phyloP scores from a whole-genome alignment of 192 early-diverging fungal species.

The Entomortierella lignicola region DNA sequence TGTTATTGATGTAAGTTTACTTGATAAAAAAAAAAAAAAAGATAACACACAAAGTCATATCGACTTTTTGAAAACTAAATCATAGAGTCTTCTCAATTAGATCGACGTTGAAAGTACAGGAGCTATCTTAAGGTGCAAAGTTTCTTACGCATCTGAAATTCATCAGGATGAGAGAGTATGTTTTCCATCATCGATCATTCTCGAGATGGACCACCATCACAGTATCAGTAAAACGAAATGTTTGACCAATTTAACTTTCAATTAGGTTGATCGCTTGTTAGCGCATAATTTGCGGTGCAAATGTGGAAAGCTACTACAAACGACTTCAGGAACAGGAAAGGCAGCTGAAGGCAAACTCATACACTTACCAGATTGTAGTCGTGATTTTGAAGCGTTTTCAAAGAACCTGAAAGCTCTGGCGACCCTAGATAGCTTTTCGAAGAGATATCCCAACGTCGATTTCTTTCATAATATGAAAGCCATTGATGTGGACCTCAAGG shows the following conservation, averaged over 20 bases:
- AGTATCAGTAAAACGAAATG: neutral
- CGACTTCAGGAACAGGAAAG: conserved; percentile 8
- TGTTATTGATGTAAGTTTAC: conserved; percentile 43
- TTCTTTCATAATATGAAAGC: conserved; percentile 52
- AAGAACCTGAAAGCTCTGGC: conserved; percentile 47
- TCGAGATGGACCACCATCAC: no score
- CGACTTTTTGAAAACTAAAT: neutral
- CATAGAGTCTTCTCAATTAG: conserved; percentile 6
- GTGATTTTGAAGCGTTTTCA: conserved; percentile 46
- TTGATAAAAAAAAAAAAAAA: no score
- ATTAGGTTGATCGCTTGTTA: conserved; percentile 45
- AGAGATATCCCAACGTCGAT: conserved; percentile 47
- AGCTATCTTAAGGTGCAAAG: conserved; percentile 40
- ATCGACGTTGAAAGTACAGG: conserved; percentile 55
- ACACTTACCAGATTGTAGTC: conserved; percentile 43
- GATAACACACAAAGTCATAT: no score
- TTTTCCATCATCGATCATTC: no score
- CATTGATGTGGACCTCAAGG: conserved; percentile 48
- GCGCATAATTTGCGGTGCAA: conserved; percentile 51
- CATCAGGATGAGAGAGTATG: conserved; percentile 53
- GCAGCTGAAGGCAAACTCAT: conserved; percentile 9
- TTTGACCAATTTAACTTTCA: neutral
- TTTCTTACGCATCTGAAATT: conserved; percentile 49
- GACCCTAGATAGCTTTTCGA: conserved; percentile 44
- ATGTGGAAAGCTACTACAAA: conserved; percentile 33